A percentile compares a stretch with the other conserved stretches of the same genome.
These are phyloP conservation scores for Leccinellum albellum DNA, from an alignment of 768 basidiomycete genomes.

Conservation along the genomic window DNA sequence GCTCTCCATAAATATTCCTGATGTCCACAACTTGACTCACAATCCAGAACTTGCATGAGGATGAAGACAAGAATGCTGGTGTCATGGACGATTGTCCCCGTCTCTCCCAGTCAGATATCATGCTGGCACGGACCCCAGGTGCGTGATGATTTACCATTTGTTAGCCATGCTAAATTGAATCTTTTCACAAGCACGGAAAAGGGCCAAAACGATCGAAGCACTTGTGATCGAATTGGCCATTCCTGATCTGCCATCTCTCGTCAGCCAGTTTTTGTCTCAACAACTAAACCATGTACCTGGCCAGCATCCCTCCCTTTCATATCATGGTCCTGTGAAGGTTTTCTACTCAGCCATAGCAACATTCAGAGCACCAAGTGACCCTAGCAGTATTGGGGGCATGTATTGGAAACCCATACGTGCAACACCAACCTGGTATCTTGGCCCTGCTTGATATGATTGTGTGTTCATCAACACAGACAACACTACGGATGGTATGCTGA, in stretches of 20 bases:
- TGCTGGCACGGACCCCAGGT: neutral
- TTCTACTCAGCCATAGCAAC: neutral
- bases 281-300: neutral
- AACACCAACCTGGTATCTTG: neutral
- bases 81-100: neutral
- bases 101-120: neutral
- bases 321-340: neutral
- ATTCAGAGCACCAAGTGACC: neutral
- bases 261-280: neutral
- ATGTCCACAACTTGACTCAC: neutral
- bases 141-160: neutral
- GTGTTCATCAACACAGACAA: neutral
- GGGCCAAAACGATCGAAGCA: neutral
- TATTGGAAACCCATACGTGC: neutral
- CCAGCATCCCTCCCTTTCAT: neutral
- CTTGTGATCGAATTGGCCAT: neutral
- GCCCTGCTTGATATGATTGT: neutral
- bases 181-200: neutral
- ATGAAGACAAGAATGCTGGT: neutral
- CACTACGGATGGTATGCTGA: neutral
- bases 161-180: neutral
- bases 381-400: neutral
- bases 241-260: neutral
- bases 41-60: neutral
- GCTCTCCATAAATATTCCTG: neutral